These are phyloP conservation scores for Calonectria pauciramosa DNA, from an alignment of 2,329 filamentous ascomycete genomes.

Conservation along the genomic window DNA sequence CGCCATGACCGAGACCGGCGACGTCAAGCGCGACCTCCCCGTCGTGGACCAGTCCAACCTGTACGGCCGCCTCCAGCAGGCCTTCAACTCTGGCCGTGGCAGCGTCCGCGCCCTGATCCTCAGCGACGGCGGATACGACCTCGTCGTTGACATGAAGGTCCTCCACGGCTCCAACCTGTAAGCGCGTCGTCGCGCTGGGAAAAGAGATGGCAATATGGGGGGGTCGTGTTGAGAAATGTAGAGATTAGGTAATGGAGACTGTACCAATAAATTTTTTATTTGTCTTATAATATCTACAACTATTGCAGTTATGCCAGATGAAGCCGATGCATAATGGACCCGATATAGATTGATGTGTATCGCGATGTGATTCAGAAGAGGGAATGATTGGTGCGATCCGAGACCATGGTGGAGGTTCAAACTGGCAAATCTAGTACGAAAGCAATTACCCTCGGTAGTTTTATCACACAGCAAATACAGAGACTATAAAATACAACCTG, in stretches of 20 bases:
- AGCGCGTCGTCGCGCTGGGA: slow-evolving; percentile 36
- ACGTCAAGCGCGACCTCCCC: slow-evolving; percentile 95
- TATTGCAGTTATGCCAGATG: not conserved
- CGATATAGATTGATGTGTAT: not conserved
- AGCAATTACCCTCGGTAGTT: not conserved
- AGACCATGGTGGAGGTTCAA: not conserved
- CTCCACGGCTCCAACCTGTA: slow-evolving; percentile 84
- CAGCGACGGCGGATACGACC: slow-evolving; percentile 91
- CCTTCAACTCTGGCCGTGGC: slow-evolving; percentile 93
- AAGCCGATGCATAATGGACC: not conserved
- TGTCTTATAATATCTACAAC: not conserved
- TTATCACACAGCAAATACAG: not conserved
- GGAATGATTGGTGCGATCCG: not conserved
- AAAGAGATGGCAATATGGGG: not conserved
- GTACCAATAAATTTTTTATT: not conserved
- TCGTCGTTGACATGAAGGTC: slow-evolving; percentile 99
- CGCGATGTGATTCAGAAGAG: not conserved
- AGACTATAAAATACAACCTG: too few relatives aligned
- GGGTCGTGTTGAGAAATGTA: not conserved
- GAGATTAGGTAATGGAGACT: not conserved
- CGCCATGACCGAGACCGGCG: slow-evolving; percentile 98
- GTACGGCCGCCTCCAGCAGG: slow-evolving; percentile 81
- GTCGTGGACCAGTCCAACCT: slow-evolving; percentile 97
- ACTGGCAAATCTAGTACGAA: not conserved
- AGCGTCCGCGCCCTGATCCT: slow-evolving; percentile 96